phyloP scores from a whole-genome alignment of 306 rosid species.

The Astragalus glycyphyllos region DNA sequence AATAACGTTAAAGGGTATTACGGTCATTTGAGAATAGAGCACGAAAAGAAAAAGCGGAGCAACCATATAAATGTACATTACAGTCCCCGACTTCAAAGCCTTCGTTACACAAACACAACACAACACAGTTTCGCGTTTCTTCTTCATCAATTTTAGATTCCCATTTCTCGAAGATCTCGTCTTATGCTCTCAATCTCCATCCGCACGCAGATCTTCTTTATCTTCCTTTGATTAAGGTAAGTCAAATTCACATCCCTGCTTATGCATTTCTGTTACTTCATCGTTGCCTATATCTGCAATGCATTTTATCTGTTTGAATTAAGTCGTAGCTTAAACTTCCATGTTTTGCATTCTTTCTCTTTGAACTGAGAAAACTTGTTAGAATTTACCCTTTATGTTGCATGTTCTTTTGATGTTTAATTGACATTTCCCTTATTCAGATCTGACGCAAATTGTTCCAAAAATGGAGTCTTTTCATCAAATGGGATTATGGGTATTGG shows the following conservation, averaged over 20 bases:
- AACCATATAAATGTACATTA: slow-evolving; percentile 39
- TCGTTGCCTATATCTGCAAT: slow-evolving; percentile 2
- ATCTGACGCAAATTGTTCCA: slow-evolving; percentile 58
- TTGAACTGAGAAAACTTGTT: slow-evolving; percentile 36
- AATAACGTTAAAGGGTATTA: no score
- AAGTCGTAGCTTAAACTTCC: background rate
- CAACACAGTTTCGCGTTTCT: slow-evolving; percentile 18
- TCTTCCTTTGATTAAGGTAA: slow-evolving; percentile 45
- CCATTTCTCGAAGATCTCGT: slow-evolving; percentile 37
- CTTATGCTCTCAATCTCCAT: slow-evolving; percentile 20
- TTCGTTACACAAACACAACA: background rate
- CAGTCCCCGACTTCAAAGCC: slow-evolving; percentile 5
- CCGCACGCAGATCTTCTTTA: slow-evolving; percentile 26
- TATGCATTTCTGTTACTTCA: background rate
- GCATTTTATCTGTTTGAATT: background rate
- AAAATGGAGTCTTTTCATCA: slow-evolving; percentile 63
- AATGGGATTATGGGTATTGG: slow-evolving; percentile 58
- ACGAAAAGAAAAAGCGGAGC: background rate
- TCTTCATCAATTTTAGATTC: slow-evolving; percentile 39
- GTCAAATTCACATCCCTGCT: slow-evolving; percentile 33
- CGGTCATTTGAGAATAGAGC: no score
- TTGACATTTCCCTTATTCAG: slow-evolving; percentile 55
- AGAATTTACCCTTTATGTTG: slow-evolving; percentile 3
- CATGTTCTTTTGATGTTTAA: background rate
- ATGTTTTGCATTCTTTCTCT: slow-evolving; percentile 17